Evolutionary conservation across 202 grass and related monocot species (phyloP), one percentile per base, ranked within the genome.

Genomic region (Saccharum hybrid): DNA sequence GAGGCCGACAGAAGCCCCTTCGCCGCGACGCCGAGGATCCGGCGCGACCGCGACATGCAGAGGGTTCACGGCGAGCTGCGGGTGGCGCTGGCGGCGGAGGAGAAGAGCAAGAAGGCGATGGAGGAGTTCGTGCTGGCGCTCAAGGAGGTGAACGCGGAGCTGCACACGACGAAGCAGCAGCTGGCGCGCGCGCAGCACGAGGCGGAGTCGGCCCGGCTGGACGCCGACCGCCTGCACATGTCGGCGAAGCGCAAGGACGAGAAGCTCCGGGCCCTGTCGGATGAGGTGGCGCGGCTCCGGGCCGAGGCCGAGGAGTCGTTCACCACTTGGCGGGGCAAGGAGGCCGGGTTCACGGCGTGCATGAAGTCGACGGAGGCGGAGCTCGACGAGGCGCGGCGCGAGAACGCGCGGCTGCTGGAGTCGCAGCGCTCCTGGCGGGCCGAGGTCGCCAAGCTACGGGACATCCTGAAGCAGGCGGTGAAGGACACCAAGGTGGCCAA

Each of bases 401-500:
- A 98, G 86, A 92, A 79, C 66, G 56, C 76, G 18, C 74, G 80
- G 43, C 52, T 95, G 4, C 18, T 88, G 0, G 83, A 90, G 21
- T 84, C 89, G 62, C 92, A 96, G 75, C 90, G 83, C 26, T 83
- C 89, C 12, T 84, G 93, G 7, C 84, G 89, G 10, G 85, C 86
- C 40, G 93, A 98, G 89, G 81, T 94, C 36, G 85, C 90, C 36
- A 95, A 95, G 69, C 91, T 98, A 6, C 84, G 96, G 39, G 91
- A 98, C 80, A 96, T 98, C 83, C 82, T 98, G 68, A 98, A 88
- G 85, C 96, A 98, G 28, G 87, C 92, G 28, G 86, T 98, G 8
- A 92, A 88, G 61, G 96, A 98, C 77, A 78, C 85, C 34, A 93
- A 89, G 0, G 80, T 92, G 38, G 89, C 82, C 7, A 98, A 92